Base-by-base conservation (phyloP, 1,284 basidiomycete species). In the Ceratorhiza oryzae-sativae region DNA sequence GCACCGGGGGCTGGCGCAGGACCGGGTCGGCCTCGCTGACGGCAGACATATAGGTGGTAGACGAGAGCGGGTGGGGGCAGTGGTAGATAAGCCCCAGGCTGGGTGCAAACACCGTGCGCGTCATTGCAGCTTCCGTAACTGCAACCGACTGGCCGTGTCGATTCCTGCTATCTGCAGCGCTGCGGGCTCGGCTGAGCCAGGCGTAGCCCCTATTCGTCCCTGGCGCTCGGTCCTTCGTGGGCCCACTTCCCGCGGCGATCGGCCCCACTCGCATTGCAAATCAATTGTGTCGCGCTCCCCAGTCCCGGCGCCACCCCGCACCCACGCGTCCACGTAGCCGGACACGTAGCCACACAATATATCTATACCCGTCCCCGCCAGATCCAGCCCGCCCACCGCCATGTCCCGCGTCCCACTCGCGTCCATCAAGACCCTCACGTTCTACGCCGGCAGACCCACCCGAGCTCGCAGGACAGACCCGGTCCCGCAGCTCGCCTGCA, bases 401-500 rank as follows among this genome's bases (percentile, higher is more conserved):
- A 59, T 59, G 56, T 42, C 42, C 45, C 71, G 73, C 41, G 77
- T 83, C n/a, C 45, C 79, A 55, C 78, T 83, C 56, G 77, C 77
- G 13, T 75, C 76, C 9, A 80, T 85, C 76, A 77, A 79, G n/a
- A 81, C 84, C 0, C 78, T 86, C 15, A 84, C 83, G 0, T 83
- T 86, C 67, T 82, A 82, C 72, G 74, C 78, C 0, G 79, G 77
- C 55, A 73, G 76, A 12, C 51, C 75, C 46, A 84, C 84, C 1
- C 76, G 79, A 0, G 77, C 78, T 4, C 79, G 83, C 12, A 78
- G 85, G n/a, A 79, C 78, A 0, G 73, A 75, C 0, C 79, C 84
- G 0, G 78, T 85, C 10, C 81, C 83, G 1, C 85, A 86, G 72
- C 80, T 86, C n/a, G 79, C 76, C 18, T 86, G 85, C 74, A 55